Percentiles rank a stretch among this genome's conserved stretches.
Conservation (phyloP, 345 rosid species). For the Gynandropsis gynandra region DNA sequence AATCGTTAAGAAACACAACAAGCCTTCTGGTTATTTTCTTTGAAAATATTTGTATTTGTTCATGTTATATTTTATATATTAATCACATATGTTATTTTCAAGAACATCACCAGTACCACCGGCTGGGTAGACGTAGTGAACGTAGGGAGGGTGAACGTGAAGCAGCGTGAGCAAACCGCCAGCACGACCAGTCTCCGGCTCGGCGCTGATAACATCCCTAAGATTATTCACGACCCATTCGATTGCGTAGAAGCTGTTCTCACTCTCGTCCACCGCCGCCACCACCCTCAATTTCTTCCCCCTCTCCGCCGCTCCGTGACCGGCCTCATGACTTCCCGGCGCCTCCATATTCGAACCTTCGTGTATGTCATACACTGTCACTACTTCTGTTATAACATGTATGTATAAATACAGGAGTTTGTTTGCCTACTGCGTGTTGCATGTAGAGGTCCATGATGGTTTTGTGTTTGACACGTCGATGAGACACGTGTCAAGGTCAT, state of each 20-base stretch:
- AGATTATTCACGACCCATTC: slow-evolving; percentile 50
- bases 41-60: no score
- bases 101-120: slow-evolving; percentile 57
- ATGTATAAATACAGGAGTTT: not conserved
- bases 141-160: slow-evolving; percentile 54
- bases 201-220: slow-evolving; percentile 6
- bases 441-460: no score
- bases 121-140: slow-evolving; percentile 32
- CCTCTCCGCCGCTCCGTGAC: not conserved
- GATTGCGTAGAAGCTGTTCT: slow-evolving; percentile 54
- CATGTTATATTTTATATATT: no score
- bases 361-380: not conserved
- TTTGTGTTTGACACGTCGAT: no score
- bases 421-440: slow-evolving; percentile 5
- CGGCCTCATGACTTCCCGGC: not conserved
- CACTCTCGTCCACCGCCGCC: slow-evolving; percentile 64
- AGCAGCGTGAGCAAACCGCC: slow-evolving; percentile 36
- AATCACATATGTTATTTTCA: no score
- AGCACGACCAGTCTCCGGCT: slow-evolving; percentile 23
- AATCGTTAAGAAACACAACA: no score
- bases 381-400: not conserved
- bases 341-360: slow-evolving; percentile 19
- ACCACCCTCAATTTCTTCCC: slow-evolving; percentile 37
- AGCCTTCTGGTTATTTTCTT: no score
- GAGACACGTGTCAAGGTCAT: no score